Evolutionary conservation across 495 filamentous ascomycete genomes (phyloP).

Genomic region (Letharia lupina): DNA sequence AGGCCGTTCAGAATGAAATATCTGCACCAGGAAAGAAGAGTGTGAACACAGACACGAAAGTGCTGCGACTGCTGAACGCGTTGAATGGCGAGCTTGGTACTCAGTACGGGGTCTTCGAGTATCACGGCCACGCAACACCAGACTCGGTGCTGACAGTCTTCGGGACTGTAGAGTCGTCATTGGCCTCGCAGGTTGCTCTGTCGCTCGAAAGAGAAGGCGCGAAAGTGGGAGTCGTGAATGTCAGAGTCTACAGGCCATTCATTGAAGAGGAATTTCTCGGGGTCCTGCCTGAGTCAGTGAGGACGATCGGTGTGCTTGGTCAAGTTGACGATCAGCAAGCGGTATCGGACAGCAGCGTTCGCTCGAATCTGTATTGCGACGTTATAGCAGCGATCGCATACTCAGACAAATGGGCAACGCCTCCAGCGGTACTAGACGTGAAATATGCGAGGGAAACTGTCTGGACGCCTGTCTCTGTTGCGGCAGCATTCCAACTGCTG

Average conservation of each 20-base stretch:
- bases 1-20: constrained; percentile 52
- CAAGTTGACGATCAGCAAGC: constrained; percentile 50
- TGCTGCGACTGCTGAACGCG: constrained; percentile 61
- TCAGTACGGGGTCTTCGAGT: constrained; percentile 87
- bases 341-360: constrained; percentile 57
- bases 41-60: constrained; percentile 63
- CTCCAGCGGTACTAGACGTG: constrained; percentile 62
- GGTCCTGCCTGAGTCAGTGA: constrained; percentile 63
- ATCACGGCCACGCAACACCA: constrained; percentile 72
- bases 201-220: constrained; percentile 61
- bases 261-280: constrained; percentile 86
- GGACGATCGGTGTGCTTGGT: constrained; percentile 60
- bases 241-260: constrained; percentile 90
- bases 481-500: constrained; percentile 56
- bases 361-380: constrained; percentile 81
- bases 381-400: constrained; percentile 79
- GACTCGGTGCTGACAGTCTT: constrained; percentile 82
- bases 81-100: constrained; percentile 93
- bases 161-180: constrained; percentile 78
- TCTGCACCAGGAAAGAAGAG: constrained; percentile 57
- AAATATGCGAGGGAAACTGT: constrained; percentile 78
- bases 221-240: constrained; percentile 78
- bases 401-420: constrained; percentile 51
- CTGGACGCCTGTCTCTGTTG: constrained; percentile 73
- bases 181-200: constrained; percentile 72